Evolutionary conservation across 1,284 basidiomycete species (phyloP).

Genomic region (Pterula multifida): DNA sequence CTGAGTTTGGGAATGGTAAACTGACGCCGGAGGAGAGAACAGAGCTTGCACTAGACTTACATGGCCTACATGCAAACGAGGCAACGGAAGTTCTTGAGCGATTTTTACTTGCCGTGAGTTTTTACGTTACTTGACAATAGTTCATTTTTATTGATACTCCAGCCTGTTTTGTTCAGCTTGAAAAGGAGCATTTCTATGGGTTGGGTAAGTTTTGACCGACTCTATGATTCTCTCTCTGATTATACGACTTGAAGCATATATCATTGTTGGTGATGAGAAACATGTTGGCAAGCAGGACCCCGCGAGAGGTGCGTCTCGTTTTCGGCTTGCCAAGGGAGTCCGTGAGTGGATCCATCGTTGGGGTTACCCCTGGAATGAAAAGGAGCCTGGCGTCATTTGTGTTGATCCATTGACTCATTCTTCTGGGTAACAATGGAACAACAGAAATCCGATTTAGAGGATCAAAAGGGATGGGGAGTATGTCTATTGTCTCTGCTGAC

Average conservation of each 20-base stretch:
- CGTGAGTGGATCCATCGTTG: slow-evolving; percentile 85
- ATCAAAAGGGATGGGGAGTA: too few relatives aligned
- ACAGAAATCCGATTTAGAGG: too few relatives aligned
- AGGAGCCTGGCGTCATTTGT: slow-evolving; percentile 75
- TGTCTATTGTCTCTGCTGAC: too few relatives aligned
- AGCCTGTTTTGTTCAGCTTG: slow-evolving; percentile 38
- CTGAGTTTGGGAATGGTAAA: slow-evolving; percentile 38
- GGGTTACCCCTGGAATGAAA: slow-evolving; percentile 94
- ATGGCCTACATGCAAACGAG: slow-evolving; percentile 84
- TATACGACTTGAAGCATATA: slow-evolving; percentile 52
- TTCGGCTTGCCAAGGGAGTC: slow-evolving; percentile 72
- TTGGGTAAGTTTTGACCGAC: slow-evolving; percentile 39
- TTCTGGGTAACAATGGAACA: slow-evolving; percentile 24
- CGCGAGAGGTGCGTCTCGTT: slow-evolving; percentile 68
- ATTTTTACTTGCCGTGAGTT: slow-evolving; percentile 75
- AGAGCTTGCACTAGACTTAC: slow-evolving; percentile 73
- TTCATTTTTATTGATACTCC: slow-evolving; percentile 5
- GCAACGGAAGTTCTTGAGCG: slow-evolving; percentile 86
- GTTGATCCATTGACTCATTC: slow-evolving; percentile 75
- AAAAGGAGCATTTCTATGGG: slow-evolving; percentile 77
- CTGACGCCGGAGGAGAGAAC: slow-evolving; percentile 71
- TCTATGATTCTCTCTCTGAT: slow-evolving; percentile 9
- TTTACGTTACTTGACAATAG: too few relatives aligned
- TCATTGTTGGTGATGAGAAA: slow-evolving; percentile 91
- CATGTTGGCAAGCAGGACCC: slow-evolving; percentile 85